phyloP scores from a whole-genome alignment of 2,329 filamentous ascomycete species.

The Ascochyta viciae-villosae region DNA sequence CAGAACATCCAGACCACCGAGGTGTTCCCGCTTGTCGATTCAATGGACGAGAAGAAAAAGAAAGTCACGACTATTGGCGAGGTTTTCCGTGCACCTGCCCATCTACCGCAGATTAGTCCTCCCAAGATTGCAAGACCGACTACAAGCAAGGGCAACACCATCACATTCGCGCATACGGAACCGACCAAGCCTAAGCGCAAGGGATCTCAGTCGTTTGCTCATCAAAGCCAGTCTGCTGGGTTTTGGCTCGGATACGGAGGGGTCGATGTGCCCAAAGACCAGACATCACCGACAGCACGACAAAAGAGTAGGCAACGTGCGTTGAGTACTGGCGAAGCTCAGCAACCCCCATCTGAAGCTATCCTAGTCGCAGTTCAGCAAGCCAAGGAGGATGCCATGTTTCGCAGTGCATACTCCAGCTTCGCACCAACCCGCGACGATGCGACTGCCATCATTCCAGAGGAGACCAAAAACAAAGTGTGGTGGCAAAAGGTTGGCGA shows the following conservation, averaged over 20 bases:
- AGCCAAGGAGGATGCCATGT: slow-evolving; percentile 75
- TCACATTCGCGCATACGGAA: slow-evolving; percentile 61
- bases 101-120: slow-evolving; percentile 70
- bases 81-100: slow-evolving; percentile 72
- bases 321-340: slow-evolving; percentile 68
- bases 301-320: slow-evolving; percentile 75
- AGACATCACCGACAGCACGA: slow-evolving; percentile 67
- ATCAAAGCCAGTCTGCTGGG: slow-evolving; percentile 69
- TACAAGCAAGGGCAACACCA: slow-evolving; percentile 63
- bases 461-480: slow-evolving; percentile 69
- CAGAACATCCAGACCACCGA: slow-evolving; percentile 75
- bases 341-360: slow-evolving; percentile 57
- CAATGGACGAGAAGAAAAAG: slow-evolving; percentile 55
- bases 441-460: slow-evolving; percentile 72
- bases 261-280: slow-evolving; percentile 51
- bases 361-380: slow-evolving; percentile 55
- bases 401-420: slow-evolving; percentile 78
- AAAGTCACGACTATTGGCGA: slow-evolving; percentile 73
- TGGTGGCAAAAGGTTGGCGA: slow-evolving; percentile 80
- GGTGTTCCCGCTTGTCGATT: slow-evolving; percentile 62
- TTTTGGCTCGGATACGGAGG: slow-evolving; percentile 68
- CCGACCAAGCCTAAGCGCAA: slow-evolving; percentile 55
- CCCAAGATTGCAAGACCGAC: slow-evolving; percentile 75
- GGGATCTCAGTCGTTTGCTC: slow-evolving; percentile 65
- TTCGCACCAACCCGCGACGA: slow-evolving; percentile 81